Percentiles rank a stretch among this genome's conserved stretches.
These are phyloP conservation scores for Aspergillus sojae DNA, from an alignment of 2,329 filamentous ascomycete genomes.

Conservation along the genomic window DNA sequence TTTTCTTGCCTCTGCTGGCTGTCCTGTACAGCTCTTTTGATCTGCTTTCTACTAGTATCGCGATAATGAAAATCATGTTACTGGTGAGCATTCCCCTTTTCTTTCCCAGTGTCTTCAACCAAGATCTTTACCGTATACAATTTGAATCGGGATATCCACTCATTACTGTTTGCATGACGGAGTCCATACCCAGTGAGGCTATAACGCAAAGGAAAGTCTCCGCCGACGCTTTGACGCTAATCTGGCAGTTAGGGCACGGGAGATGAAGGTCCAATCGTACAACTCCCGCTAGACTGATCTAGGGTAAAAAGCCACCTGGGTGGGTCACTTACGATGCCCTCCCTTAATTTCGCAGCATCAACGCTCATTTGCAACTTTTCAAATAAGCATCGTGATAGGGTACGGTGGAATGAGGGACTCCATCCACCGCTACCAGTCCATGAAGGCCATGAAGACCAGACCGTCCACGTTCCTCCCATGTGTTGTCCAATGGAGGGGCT, in stretches of 20 bases:
- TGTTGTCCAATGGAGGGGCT: constrained; percentile 3
- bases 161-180: too few relatives aligned
- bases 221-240: constrained; percentile 1
- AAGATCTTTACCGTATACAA: background rate
- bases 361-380: constrained; percentile 24
- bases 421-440: background rate
- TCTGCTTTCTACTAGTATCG: too few relatives aligned
- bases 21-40: too few relatives aligned
- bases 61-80: too few relatives aligned
- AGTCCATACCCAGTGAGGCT: background rate
- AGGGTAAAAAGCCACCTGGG: background rate
- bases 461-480: background rate
- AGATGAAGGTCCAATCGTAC: constrained; percentile 1
- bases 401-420: constrained; percentile 5
- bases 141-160: too few relatives aligned
- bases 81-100: background rate
- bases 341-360: constrained; percentile 21
- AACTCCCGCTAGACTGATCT: background rate
- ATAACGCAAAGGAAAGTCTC: background rate
- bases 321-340: constrained; percentile 12
- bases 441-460: background rate
- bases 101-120: background rate
- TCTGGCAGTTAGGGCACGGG: background rate
- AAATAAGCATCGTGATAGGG: constrained; percentile 30
- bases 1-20: too few relatives aligned